Conservation (phyloP, 169 alveolate species). For the Ichthyophthirius multifiliis region DNA sequence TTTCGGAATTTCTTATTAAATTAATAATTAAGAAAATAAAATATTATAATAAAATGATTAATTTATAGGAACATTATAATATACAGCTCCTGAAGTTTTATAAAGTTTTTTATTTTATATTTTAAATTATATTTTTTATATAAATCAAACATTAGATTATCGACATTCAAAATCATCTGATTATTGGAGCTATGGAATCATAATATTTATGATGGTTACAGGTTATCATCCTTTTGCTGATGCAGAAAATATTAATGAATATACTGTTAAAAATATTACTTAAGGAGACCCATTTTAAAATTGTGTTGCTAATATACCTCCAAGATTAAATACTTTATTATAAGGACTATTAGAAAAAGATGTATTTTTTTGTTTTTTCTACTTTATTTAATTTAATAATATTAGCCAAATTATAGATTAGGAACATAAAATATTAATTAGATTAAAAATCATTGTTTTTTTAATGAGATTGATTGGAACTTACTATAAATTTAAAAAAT, state of each 20-base stretch:
- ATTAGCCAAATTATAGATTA: neutral
- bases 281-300: neutral
- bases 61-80: neutral
- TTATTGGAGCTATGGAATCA: neutral
- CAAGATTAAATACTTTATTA: neutral
- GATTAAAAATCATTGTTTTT: neutral
- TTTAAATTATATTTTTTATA: neutral
- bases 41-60: neutral
- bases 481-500: neutral
- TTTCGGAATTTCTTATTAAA: conserved; percentile 57
- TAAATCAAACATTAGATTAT: neutral
- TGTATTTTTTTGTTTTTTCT: neutral
- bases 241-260: neutral
- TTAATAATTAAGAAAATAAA: neutral
- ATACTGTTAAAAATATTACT: neutral
- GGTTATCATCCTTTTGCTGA: neutral
- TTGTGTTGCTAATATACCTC: neutral
- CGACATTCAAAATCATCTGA: neutral
- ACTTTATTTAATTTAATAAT: neutral
- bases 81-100: neutral
- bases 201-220: neutral
- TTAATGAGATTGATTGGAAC: neutral
- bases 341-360: neutral
- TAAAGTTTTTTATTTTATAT: neutral
- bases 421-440: neutral